Percentiles rank a stretch among this genome's conserved stretches.
phyloP scores from a whole-genome alignment of 2,329 filamentous ascomycete species.

The Trichoderma semiorbis region DNA sequence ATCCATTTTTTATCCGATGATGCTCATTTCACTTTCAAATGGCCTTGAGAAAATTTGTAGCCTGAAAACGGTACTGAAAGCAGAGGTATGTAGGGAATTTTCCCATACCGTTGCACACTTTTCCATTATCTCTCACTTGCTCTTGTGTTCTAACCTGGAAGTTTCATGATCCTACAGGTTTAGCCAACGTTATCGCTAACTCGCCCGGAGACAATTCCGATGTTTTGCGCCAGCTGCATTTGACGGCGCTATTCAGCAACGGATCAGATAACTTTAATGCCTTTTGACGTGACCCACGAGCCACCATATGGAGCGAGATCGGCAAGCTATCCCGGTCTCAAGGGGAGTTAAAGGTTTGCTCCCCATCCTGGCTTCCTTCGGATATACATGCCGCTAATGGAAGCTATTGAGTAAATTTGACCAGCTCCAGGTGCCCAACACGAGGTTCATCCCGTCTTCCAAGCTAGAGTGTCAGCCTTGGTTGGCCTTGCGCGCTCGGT shows the following conservation, averaged over 20 bases:
- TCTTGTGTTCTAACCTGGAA: background rate
- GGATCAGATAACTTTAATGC: conserved; percentile 15
- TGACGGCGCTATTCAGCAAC: background rate
- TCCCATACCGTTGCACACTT: background rate
- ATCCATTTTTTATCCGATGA: background rate
- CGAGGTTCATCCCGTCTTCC: background rate
- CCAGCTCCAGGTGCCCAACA: background rate
- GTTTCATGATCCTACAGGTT: background rate
- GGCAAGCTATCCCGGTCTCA: background rate
- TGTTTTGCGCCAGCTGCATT: background rate
- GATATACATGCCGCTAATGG: background rate
- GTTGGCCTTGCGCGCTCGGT: background rate
- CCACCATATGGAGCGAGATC: background rate
- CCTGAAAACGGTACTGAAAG: background rate
- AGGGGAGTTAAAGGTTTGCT: background rate
- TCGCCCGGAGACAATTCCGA: background rate
- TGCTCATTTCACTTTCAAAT: background rate
- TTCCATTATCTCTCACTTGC: background rate
- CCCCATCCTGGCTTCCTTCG: background rate
- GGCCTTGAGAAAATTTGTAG: background rate
- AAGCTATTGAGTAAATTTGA: background rate
- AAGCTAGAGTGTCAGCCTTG: background rate
- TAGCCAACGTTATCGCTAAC: background rate
- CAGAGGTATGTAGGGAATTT: background rate
- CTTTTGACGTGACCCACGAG: background rate